Conservation (phyloP, 192 early-diverging fungal genomes). For the Coemansia nantahalensis region DNA sequence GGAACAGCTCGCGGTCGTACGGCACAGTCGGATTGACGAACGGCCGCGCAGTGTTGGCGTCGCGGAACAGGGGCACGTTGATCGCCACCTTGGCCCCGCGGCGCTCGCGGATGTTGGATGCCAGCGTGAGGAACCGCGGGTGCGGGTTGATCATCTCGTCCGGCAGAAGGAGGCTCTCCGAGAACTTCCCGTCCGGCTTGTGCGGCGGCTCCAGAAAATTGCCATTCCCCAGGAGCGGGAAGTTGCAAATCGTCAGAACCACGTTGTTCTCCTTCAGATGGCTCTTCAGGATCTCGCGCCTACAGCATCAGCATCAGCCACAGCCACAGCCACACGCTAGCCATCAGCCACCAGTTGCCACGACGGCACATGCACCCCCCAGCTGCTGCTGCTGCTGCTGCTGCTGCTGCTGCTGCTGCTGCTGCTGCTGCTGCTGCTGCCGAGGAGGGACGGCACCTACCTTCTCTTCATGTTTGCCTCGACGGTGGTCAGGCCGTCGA, state of each 20-base stretch:
- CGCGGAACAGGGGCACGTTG: constrained; percentile 95
- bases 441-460: too few relatives aligned
- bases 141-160: constrained; percentile 95
- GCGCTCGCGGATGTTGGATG: constrained; percentile 90
- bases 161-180: constrained; percentile 87
- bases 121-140: constrained; percentile 88
- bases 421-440: too few relatives aligned
- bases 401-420: too few relatives aligned
- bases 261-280: constrained; percentile 70
- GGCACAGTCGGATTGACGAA: constrained; percentile 78
- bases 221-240: constrained; percentile 84
- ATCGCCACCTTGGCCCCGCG: constrained; percentile 93
- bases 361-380: too few relatives aligned
- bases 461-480: constrained; percentile 84
- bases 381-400: too few relatives aligned
- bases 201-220: constrained; percentile 72
- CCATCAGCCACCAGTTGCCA: too few relatives aligned
- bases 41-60: constrained; percentile 83
- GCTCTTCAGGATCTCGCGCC: constrained; percentile 67
- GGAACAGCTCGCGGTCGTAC: constrained; percentile 57
- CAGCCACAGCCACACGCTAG: too few relatives aligned
- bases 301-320: constrained; percentile 5
- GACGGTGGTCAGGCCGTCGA: constrained; percentile 76
- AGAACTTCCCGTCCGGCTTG: constrained; percentile 65
- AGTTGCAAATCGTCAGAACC: constrained; percentile 80